Percentiles rank a stretch among this genome's conserved stretches.
Evolutionary conservation across 768 basidiomycete genomes (phyloP).

Genomic region (Neoboletus brunneissimus): DNA sequence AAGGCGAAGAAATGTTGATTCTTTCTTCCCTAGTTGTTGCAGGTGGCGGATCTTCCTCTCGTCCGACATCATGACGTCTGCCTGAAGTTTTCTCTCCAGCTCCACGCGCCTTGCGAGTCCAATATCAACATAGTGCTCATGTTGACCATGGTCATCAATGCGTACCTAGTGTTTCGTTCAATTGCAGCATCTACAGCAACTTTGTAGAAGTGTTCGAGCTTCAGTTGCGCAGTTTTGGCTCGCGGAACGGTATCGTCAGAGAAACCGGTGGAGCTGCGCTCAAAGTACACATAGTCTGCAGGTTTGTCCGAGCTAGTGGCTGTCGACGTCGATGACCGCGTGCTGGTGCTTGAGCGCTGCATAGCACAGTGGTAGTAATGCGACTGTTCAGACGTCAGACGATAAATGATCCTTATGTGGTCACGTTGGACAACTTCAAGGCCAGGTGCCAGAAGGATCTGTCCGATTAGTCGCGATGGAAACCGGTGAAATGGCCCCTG

Average conservation of each 20-base stretch:
- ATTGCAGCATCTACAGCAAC: slow-evolving; percentile 95
- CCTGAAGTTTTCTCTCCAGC: slow-evolving; percentile 74
- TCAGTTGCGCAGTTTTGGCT: slow-evolving; percentile 89
- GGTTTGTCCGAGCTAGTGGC: slow-evolving; percentile 35
- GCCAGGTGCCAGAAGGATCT: not conserved
- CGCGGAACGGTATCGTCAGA: slow-evolving; percentile 78
- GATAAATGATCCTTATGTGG: not conserved
- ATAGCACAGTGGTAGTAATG: slow-evolving; percentile 11
- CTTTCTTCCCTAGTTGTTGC: slow-evolving; percentile 80
- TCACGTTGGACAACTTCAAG: not conserved
- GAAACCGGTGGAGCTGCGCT: slow-evolving; percentile 72
- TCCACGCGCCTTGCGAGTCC: slow-evolving; percentile 68
- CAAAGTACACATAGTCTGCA: slow-evolving; percentile 88
- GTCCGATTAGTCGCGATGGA: slow-evolving; percentile 18
- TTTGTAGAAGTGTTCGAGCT: slow-evolving; percentile 96
- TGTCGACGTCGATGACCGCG: slow-evolving; percentile 24
- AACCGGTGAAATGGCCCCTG: slow-evolving; percentile 3
- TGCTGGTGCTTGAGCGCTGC: slow-evolving; percentile 34
- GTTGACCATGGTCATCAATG: not conserved
- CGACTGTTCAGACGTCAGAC: not conserved
- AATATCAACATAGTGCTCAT: not conserved
- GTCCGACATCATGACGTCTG: slow-evolving; percentile 67
- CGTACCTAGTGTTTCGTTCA: slow-evolving; percentile 85
- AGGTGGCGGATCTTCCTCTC: slow-evolving; percentile 86
- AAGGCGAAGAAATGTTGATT: slow-evolving; percentile 84